Base-by-base conservation (phyloP, 805 yeast genomes). In the Suhomyces sp. region DNA sequence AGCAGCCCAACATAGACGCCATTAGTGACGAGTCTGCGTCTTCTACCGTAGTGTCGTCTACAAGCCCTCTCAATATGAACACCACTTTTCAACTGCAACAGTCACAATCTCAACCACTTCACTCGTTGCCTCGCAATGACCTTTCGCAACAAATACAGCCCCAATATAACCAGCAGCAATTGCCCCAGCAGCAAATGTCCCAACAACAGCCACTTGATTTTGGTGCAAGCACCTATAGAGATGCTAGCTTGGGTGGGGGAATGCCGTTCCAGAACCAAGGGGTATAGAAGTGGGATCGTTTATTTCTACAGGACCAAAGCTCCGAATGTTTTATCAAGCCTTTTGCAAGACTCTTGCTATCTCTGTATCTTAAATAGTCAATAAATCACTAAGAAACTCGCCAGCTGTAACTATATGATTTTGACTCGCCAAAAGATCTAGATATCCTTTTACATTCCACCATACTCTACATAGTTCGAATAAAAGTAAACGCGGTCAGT, bases 71-170 rank as follows among this genome's bases (percentile, higher is more conserved):
- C 23, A 42, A 48, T 31, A 42, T 41, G 29, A 40, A 13, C 15
- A 29, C 24, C 38, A 46, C 72, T 58, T 15, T 69, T 77, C n/a
- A 82, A 73, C 31, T 44, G 33, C 55, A 49, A 22, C 54, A 47
- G 35, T 40, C 36, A 4, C 50, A 49, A 38, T 40, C 38, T 6
- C 51, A 49, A 26, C 51, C 44, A 10, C 42, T 29, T 10, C 59
- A 54, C 13, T 51, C 48, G 19, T 54, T 46, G 42, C 59, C 53
- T 15, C 46, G 26, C 26, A 54, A 53, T 22, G 50, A 49, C 9
- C 51, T 48, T 6, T 51, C 52, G 19, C 50, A 46, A 9, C 56
- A 50, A 19, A 48, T 35, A 47, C 55, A 26, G 22, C 52, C 29
- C 26, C 46, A 27, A 44, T 27, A 47, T 10, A 26, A 22, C 26